phyloP scores from a whole-genome alignment of 768 basidiomycete species.

The Paxillus involutus region DNA sequence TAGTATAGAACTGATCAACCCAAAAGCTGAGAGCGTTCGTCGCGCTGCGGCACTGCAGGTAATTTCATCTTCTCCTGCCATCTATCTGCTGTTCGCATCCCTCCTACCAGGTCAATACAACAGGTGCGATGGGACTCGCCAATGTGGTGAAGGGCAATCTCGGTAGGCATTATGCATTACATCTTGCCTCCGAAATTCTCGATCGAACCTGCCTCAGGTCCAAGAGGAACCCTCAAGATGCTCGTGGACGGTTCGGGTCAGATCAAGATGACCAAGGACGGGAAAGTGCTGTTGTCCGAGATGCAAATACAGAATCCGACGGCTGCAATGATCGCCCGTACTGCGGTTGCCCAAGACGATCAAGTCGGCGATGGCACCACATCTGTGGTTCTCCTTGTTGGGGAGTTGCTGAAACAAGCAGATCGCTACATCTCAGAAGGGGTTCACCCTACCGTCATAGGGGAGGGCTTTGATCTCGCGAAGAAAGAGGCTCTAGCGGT shows the following conservation, averaged over 20 bases:
- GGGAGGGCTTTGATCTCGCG: constrained; percentile 93
- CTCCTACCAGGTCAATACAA: constrained; percentile 74
- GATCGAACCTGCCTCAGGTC: constrained; percentile 56
- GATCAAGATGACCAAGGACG: constrained; percentile 99
- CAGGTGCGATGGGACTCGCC: constrained; percentile 95
- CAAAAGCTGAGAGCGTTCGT: constrained; percentile 91
- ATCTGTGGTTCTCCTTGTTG: constrained; percentile 93
- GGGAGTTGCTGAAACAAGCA: constrained; percentile 94
- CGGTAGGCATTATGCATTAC: constrained; percentile 51
- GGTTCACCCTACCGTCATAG: constrained; percentile 96
- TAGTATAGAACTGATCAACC: constrained; percentile 94
- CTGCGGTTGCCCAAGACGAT: constrained; percentile 98
- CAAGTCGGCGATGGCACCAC: constrained; percentile 99
- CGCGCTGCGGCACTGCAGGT: constrained; percentile 92
- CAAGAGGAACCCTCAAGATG: constrained; percentile 98
- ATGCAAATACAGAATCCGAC: constrained; percentile 99
- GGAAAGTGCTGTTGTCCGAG: constrained; percentile 96
- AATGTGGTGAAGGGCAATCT: constrained; percentile 97
- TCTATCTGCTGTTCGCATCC: constrained; percentile 21
- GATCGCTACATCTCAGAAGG: constrained; percentile 98
- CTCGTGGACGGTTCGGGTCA: constrained; percentile 97
- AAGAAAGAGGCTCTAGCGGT: constrained; percentile 93
- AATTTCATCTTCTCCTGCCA: constrained; percentile 17
- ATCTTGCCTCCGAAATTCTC: constrained; percentile 10
- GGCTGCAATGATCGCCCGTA: constrained; percentile 97